Base-by-base conservation (phyloP, 2,329 filamentous ascomycete genomes). In the Clarireedia paspali region DNA sequence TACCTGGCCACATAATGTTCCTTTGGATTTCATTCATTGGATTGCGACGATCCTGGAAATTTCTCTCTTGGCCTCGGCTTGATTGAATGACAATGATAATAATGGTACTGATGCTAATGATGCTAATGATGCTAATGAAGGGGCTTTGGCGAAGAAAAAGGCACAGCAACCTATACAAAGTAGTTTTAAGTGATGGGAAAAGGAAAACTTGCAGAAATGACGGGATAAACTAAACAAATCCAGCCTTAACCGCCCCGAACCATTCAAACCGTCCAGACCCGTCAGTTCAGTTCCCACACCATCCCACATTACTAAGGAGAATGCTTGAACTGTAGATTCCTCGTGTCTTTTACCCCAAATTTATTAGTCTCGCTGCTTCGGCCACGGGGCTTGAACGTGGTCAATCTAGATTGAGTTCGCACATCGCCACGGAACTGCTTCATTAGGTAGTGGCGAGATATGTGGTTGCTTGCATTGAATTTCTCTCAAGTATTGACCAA, bases 361-460 rank as follows among this genome's bases (percentile, higher is more conserved):
- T 46, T 46, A 2, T 48, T 36, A 24, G 24, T 30, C 10, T 46
- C 6, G 38, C n/a, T 40, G 39, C 34, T 36, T 44, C 26, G 39
- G n/a, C 53, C 38, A 55, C 53, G 53, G 49, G 40, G 20, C 20
- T 17, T 50, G 38, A 55, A 55, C 53, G 53, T 55, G 53, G 53
- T 24, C 42, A 55, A 55, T 55, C 46, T 50, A 55, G 53, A 50
- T 55, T 39, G 7, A 36, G 42, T 38, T 53, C 15, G 34, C 48
- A 6, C 17, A 17, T 47, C 34, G 40, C 40, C 40, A 44, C 40
- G 5, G 40, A 44, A 20, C 15, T 44, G 40, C 40, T 23, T 44
- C 14, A 23, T 42, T 23, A 48, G 39, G 47, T 38, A 30, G 51
- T 53, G 51, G 47, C n/a, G 23, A 24, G 6, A 5, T 46, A 17